These are phyloP conservation scores for Botrytis pseudocinerea DNA, from an alignment of 2,329 filamentous ascomycete species.

Conservation along the genomic window DNA sequence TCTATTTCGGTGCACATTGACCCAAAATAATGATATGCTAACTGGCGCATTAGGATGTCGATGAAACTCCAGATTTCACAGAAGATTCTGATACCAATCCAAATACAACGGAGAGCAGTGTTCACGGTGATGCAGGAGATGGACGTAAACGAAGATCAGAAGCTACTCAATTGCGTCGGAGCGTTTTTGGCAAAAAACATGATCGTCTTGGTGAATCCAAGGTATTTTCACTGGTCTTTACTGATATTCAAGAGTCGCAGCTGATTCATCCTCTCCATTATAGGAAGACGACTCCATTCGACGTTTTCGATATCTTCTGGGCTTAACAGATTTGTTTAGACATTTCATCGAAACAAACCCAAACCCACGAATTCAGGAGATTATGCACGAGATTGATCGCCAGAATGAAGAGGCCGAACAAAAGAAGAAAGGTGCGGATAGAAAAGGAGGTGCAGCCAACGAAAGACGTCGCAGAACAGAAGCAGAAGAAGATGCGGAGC, in stretches of 20 bases:
- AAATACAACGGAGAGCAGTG: constrained; percentile 77
- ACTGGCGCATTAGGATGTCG: constrained; percentile 52
- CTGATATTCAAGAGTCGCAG: neutral
- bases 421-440: constrained; percentile 70
- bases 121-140: constrained; percentile 75
- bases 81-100: constrained; percentile 68
- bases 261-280: constrained; percentile 8
- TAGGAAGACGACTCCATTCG: constrained; percentile 94
- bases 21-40: neutral
- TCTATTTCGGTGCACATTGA: neutral
- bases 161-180: constrained; percentile 85
- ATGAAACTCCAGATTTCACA: constrained; percentile 66
- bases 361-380: constrained; percentile 89
- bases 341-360: constrained; percentile 99
- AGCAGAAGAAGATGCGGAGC: constrained; percentile 94
- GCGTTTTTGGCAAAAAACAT: constrained; percentile 93
- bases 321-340: constrained; percentile 93
- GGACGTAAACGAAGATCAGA: constrained; percentile 84
- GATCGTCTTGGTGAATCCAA: constrained; percentile 89
- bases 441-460: constrained; percentile 80
- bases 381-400: constrained; percentile 91
- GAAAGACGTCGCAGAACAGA: constrained; percentile 86
- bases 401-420: constrained; percentile 77
- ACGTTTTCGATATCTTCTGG: constrained; percentile 90
- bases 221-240: constrained; percentile 49